Evolutionary conservation across 352 stramenopile genomes (phyloP), one percentile per base, ranked within the genome.

Genomic region (Pilasporangium apinafurcum): DNA sequence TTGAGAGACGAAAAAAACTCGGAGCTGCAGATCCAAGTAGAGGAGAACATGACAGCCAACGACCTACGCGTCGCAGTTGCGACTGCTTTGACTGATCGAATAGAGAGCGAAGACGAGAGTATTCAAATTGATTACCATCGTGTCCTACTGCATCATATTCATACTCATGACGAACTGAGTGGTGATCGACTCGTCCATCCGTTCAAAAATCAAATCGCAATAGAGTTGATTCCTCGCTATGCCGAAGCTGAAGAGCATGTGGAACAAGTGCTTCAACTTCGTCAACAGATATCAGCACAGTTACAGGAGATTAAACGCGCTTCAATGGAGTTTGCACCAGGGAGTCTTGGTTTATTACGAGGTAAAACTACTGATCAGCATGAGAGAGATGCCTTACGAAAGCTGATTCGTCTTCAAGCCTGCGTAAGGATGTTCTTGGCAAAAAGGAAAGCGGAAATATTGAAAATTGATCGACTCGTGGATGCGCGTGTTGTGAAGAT

Each of bases 21-120:
- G 5, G 33, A 67, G 4, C 30, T 91, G 2, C 47, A 52, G 7
- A 45, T 80, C 9, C 34, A 64, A 28, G 65, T 86, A 7, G 63
- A 72, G 17, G 48, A 51, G 26, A 28, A 44, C 9, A 91, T 82
- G 65, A 87, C 70, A 1, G 73, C 79, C 22, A 83, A 84, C 16
- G 57, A 69, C 27, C 51, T 91, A 12, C 68, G 75, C 2, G 40
- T 69, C 26, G 39, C 30, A 1, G 60, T 91, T 24, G 73, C 79
- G 14, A 51, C 63, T 14, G 49, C 40, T 3, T 45, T 91, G 0
- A 69, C 59, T 1, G 16, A 37, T 25, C 13, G 4, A 3, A 35
- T 38, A 4, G 36, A 37, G 1, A 9, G 4, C 8, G 14, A 14
- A 17, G 18, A 20, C 5, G 2, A 1, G 8, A 17, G 9, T 5